These are phyloP conservation scores for Candida mattraensis DNA, from an alignment of 805 yeast species.

Conservation along the genomic window DNA sequence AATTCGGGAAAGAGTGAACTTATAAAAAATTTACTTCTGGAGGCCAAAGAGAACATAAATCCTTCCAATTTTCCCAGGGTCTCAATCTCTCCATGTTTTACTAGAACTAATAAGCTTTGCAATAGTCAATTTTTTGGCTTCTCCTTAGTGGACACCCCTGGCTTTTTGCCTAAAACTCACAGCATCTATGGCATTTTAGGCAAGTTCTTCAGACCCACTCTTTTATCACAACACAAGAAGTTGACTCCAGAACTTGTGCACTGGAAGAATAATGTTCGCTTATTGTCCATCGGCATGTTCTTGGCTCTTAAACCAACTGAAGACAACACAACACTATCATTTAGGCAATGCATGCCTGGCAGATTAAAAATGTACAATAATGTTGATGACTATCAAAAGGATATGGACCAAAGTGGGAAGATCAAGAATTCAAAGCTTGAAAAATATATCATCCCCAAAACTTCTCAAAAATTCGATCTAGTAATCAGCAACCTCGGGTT, in stretches of 20 bases:
- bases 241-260: not conserved
- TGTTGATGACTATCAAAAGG: not conserved
- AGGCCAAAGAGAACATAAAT: constrained; percentile 5
- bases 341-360: constrained; percentile 14
- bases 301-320: constrained; percentile 10
- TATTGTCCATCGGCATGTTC: constrained; percentile 8
- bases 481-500: constrained; percentile 19
- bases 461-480: constrained; percentile 11
- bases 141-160: constrained; percentile 31
- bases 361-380: not conserved
- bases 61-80: constrained; percentile 10
- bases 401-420: not conserved
- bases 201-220: not conserved
- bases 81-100: constrained; percentile 20
- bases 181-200: constrained; percentile 22
- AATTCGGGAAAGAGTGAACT: constrained; percentile 32
- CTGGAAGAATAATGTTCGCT: constrained; percentile 3
- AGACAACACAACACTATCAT: constrained; percentile 1
- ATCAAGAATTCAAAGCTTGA: constrained; percentile 1
- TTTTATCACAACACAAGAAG: constrained; percentile 6
- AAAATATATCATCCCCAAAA: constrained; percentile 10
- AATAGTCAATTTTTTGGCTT: constrained; percentile 15
- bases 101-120: constrained; percentile 14
- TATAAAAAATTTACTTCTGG: constrained; percentile 11
- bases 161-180: constrained; percentile 21